These are phyloP conservation scores for Brachypodium distachyon DNA, from an alignment of 202 grass and related monocot genomes.

Conservation along the genomic window DNA sequence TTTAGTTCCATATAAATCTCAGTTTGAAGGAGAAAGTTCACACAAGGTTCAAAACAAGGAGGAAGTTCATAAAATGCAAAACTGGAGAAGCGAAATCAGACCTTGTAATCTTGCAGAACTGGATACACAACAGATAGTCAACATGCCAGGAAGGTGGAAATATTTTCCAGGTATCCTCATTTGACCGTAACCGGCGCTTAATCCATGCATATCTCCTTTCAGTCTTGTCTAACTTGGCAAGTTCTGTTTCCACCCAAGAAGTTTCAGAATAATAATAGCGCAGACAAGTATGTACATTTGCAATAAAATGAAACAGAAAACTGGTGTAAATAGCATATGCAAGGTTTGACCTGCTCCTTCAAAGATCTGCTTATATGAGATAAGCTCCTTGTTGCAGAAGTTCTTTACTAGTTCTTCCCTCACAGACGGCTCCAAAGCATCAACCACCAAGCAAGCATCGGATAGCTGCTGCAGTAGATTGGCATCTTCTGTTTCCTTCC, in stretches of 20 bases:
- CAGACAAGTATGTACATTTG: not conserved
- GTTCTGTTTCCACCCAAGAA: conserved; percentile 45
- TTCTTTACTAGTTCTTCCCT: conserved; percentile 98
- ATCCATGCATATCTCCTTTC: conserved; percentile 99
- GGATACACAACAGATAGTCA: conserved; percentile 96
- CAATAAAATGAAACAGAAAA: not conserved
- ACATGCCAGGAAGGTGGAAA: conserved; percentile 96
- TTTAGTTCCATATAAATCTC: conserved; percentile 4
- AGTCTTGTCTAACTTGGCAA: conserved; percentile 97
- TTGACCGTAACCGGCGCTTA: conserved; percentile 79
- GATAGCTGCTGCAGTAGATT: conserved; percentile 89
- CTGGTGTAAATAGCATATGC: conserved; percentile 11
- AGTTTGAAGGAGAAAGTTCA: not conserved
- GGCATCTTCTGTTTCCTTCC: conserved; percentile 94
- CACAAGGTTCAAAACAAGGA: not conserved
- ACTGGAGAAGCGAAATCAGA: conserved; percentile 28
- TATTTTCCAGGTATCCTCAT: conserved; percentile 99
- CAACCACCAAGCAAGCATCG: conserved; percentile 96
- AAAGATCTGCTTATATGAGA: conserved; percentile 94
- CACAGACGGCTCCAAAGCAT: conserved; percentile 95
- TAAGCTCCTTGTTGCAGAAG: conserved; percentile 97
- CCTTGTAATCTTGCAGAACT: conserved; percentile 99
- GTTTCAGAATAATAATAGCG: conserved; percentile 17
- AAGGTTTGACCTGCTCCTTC: conserved; percentile 82
- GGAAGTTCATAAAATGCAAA: conserved; percentile 11